A percentile compares a stretch with the other conserved stretches of the same genome.
These are phyloP conservation scores for Hanseniaspora mollemarum DNA, from an alignment of 805 yeast species.

Conservation along the genomic window DNA sequence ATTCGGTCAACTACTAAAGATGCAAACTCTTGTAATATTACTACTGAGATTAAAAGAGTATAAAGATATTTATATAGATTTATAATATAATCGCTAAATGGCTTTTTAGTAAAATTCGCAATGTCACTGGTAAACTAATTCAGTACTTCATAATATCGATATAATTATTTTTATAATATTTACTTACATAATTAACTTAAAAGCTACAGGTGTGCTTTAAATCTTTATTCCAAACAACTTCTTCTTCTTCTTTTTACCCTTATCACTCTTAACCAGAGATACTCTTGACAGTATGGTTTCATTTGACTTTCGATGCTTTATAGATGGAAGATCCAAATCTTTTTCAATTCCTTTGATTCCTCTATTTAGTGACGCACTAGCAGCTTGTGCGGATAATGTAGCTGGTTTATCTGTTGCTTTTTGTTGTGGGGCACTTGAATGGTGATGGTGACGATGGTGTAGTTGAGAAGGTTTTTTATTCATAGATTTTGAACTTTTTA, in stretches of 20 bases:
- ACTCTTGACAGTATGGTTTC: neutral
- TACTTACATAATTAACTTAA: no score
- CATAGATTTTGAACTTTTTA: no score
- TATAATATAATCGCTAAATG: no score
- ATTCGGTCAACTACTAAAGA: neutral
- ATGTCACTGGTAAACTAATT: no score
- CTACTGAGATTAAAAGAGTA: neutral
- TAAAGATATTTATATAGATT: neutral
- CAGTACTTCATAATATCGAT: no score
- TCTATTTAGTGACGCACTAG: neutral
- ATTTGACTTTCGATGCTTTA: neutral
- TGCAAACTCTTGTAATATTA: conserved; percentile 3
- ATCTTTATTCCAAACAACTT: conserved; percentile 13
- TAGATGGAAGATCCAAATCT: neutral
- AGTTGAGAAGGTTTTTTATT: no score
- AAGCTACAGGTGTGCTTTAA: no score
- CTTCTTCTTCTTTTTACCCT: conserved; percentile 6
- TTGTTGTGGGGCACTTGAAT: no score
- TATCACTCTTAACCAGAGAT: neutral
- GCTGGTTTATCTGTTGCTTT: neutral
- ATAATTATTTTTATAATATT: no score
- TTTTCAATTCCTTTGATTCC: neutral
- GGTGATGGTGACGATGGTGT: no score
- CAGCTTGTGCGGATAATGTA: conserved; percentile 1
- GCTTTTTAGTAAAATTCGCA: no score